Conservation (phyloP, 179 eudicot species). For the Silene noctiflora region DNA sequence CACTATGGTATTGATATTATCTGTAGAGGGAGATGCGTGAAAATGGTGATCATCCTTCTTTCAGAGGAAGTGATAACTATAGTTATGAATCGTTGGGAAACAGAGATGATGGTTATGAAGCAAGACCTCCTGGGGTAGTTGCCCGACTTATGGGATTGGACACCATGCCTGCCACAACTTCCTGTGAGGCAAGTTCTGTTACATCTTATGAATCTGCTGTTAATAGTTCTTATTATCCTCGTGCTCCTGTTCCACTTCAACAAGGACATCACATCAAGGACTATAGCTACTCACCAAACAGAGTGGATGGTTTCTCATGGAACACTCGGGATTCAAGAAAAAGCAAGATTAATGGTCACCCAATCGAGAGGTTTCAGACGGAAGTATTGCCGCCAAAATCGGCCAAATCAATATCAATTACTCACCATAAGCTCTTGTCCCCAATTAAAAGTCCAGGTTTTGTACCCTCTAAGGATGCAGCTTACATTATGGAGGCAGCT, state of each 20-base stretch:
- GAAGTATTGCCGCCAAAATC: constrained; percentile 85
- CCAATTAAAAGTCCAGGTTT: constrained; percentile 91
- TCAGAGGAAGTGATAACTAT: constrained; percentile 40
- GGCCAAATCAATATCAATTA: constrained; percentile 70
- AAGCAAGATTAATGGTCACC: constrained; percentile 46
- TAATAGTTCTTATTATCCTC: constrained; percentile 41
- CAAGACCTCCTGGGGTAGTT: constrained; percentile 84
- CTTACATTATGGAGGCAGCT: constrained; percentile 76
- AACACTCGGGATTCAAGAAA: constrained; percentile 45
- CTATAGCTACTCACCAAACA: constrained; percentile 40
- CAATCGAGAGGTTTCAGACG: constrained; percentile 81
- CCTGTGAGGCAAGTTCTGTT: constrained; percentile 47
- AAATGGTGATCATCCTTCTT: constrained; percentile 39
- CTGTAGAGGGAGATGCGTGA: constrained; percentile 49
- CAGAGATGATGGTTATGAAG: constrained; percentile 54
- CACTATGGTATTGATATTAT: constrained; percentile 6
- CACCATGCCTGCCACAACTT: constrained; percentile 61
- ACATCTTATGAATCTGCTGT: constrained; percentile 43
- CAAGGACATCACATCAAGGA: constrained; percentile 42
- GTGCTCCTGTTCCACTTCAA: constrained; percentile 35
- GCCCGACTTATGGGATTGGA: constrained; percentile 99
- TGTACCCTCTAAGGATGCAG: constrained; percentile 63
- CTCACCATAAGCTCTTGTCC: constrained; percentile 75
- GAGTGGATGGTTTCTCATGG: constrained; percentile 41
- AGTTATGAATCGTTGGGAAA: constrained; percentile 39